Base-by-base conservation (phyloP, 352 stramenopile species). In the Pythium scleroteichum region DNA sequence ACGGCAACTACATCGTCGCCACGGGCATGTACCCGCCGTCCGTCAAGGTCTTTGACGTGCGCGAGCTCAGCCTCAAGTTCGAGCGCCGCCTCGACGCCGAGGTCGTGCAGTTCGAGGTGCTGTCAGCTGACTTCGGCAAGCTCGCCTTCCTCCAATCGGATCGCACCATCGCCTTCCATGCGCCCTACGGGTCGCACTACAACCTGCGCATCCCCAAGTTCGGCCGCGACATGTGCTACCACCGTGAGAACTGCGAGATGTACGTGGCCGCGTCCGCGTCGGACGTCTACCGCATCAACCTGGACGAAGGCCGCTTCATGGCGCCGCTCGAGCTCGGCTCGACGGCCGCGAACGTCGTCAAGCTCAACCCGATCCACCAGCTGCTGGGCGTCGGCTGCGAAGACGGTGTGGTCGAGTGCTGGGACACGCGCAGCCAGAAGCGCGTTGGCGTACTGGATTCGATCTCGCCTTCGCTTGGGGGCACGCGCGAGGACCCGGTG, bases 61-160 rank as follows among this genome's bases (percentile, higher is more conserved):
- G 88, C 50, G 96, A 99, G 56, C 80, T 99, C 59, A 97, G 93
- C 69, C 90, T 99, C 82, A 99, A 99, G 73, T 99, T 99, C 76
- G 96, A 99, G 79, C 79, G 98, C 41, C 97, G 98, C 32, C 72
- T 99, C 24, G 94, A 99, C 78, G 81, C 87, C 35, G 96, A 99
- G 62, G 95, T 99, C 50, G 92, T 99, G 26, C 94, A 99, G 66
- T 84, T 99, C 50, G 72, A 96, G 57, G 88, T 98, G 27, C 75
- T 99, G 17, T 95, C 92, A 14, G 73, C 92, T 32, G 97, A 99
- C 73, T 99, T 98, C 69, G 97, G 97, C 64, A 99, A 99, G 84
- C 76, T 99, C 40, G 97, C 84, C 19, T 97, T 99, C 59, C 69
- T 99, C 19, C 88, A 97, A 53, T 87, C 92, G 14, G 97, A 99